A percentile compares a stretch with the other conserved stretches of the same genome.
These are phyloP conservation scores for Gaeumannomyces sp. DNA, from an alignment of 2,329 filamentous ascomycete genomes.

Conservation along the genomic window DNA sequence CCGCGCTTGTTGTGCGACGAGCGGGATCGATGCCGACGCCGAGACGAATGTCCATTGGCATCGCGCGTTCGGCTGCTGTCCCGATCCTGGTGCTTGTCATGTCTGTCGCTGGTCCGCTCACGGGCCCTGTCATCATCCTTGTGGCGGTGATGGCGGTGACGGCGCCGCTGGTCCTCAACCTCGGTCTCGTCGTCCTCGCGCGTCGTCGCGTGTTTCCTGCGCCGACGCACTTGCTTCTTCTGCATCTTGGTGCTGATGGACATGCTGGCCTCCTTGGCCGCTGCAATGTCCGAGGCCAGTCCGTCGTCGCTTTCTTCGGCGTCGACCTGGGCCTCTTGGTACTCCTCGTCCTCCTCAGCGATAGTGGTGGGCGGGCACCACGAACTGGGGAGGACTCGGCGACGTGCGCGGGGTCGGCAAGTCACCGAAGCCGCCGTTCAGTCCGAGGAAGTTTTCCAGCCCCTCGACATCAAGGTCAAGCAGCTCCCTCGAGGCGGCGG, in stretches of 20 bases:
- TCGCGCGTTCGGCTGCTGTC: slow-evolving; percentile 20
- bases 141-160: slow-evolving; percentile 22
- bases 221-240: slow-evolving; percentile 38
- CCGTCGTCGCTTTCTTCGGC: slow-evolving; percentile 19
- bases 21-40: slow-evolving; percentile 15
- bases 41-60: slow-evolving; percentile 20
- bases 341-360: slow-evolving; percentile 22
- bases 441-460: slow-evolving; percentile 26
- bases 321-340: slow-evolving; percentile 18
- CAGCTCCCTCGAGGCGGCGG: slow-evolving; percentile 46
- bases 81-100: slow-evolving; percentile 12
- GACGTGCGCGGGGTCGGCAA: slow-evolving; percentile 2
- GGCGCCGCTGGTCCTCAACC: slow-evolving; percentile 8
- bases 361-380: neutral
- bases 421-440: slow-evolving; percentile 7
- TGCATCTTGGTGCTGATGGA: slow-evolving; percentile 41
- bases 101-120: slow-evolving; percentile 9
- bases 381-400: neutral
- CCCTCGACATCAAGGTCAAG: slow-evolving; percentile 34
- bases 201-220: slow-evolving; percentile 21
- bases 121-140: slow-evolving; percentile 24
- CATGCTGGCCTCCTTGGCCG: slow-evolving; percentile 26
- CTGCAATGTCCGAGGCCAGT: slow-evolving; percentile 28
- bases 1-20: slow-evolving; percentile 14
- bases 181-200: slow-evolving; percentile 8